These are phyloP conservation scores for Trichoderma sp. DNA, from an alignment of 2,329 filamentous ascomycete species.

Conservation along the genomic window DNA sequence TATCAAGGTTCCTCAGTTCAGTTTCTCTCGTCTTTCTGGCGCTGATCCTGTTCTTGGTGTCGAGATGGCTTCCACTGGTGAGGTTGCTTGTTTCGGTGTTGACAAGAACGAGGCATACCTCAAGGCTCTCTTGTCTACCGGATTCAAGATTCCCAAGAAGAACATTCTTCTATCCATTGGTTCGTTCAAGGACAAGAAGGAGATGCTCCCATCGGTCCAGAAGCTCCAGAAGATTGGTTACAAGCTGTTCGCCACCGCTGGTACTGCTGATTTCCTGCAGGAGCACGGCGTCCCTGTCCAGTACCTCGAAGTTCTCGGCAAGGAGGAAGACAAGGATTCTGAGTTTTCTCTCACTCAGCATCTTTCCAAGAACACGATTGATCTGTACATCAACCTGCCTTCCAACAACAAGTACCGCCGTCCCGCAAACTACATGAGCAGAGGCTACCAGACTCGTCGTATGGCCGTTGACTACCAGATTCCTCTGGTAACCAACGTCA, in stretches of 20 bases:
- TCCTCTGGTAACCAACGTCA: slow-evolving; percentile 96
- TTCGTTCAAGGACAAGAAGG: slow-evolving; percentile 96
- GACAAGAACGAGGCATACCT: slow-evolving; percentile 98
- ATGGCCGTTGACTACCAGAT: slow-evolving; percentile 99
- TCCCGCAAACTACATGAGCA: slow-evolving; percentile 97
- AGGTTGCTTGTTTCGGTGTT: slow-evolving; percentile 93
- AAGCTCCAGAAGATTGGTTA: slow-evolving; percentile 90
- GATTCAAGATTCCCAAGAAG: slow-evolving; percentile 93
- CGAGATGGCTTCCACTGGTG: slow-evolving; percentile 98
- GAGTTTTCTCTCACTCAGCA: slow-evolving; percentile 98
- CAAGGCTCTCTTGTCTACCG: slow-evolving; percentile 92
- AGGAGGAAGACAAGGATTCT: slow-evolving; percentile 83
- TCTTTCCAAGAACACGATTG: slow-evolving; percentile 95
- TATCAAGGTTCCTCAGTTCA: slow-evolving; percentile 98
- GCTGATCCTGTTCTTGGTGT: slow-evolving; percentile 96
- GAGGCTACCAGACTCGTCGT: slow-evolving; percentile 92
- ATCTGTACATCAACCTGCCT: slow-evolving; percentile 98
- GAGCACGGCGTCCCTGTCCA: slow-evolving; percentile 91
- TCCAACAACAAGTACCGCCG: slow-evolving; percentile 97
- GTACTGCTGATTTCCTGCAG: slow-evolving; percentile 94
- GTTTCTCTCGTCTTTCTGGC: slow-evolving; percentile 93
- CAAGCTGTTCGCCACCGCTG: slow-evolving; percentile 93
- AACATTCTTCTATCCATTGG: slow-evolving; percentile 96
- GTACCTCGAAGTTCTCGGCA: slow-evolving; percentile 84
- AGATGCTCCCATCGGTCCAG: slow-evolving; percentile 90